These are phyloP conservation scores for Sporisorium scitamineum DNA, from an alignment of 1,284 basidiomycete species.

Conservation along the genomic window DNA sequence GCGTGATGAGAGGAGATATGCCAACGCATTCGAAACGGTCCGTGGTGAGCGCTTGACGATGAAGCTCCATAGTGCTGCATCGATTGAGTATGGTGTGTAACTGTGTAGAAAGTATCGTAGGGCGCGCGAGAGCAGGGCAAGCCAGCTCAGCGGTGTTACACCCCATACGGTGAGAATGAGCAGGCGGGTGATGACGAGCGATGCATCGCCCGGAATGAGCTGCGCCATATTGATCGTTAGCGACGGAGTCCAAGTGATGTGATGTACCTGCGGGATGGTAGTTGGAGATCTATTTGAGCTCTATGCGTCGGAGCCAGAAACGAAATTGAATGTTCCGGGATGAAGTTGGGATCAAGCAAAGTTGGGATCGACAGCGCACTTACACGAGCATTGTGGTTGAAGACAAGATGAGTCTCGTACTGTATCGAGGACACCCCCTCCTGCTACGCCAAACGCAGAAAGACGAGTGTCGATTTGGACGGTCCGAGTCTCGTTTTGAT, in stretches of 20 bases:
- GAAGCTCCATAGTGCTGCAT: constrained; percentile 8
- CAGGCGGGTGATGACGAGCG: constrained; percentile 43
- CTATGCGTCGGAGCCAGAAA: not conserved
- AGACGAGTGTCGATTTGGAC: not conserved
- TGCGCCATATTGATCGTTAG: constrained; percentile 23
- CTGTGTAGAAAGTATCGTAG: constrained; percentile 14
- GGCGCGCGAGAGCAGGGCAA: constrained; percentile 27
- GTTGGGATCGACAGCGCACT: not conserved
- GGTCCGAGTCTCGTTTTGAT: not conserved
- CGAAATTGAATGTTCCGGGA: too few relatives aligned
- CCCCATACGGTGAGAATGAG: constrained; percentile 57
- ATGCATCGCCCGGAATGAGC: constrained; percentile 51
- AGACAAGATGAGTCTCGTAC: not conserved
- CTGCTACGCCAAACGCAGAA: not conserved
- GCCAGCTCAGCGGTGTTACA: constrained; percentile 57
- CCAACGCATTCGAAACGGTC: constrained; percentile 1
- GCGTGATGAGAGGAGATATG: constrained; percentile 13
- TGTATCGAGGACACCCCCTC: not conserved
- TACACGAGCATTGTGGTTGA: not conserved
- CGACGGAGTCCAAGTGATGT: not conserved
- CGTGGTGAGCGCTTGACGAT: constrained; percentile 12
- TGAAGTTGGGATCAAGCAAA: not conserved
- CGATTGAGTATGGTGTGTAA: constrained; percentile 17
- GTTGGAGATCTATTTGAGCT: not conserved
- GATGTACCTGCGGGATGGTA: not conserved